Conservation (phyloP, 2,329 filamentous ascomycete species). For the Penicillium hordei region DNA sequence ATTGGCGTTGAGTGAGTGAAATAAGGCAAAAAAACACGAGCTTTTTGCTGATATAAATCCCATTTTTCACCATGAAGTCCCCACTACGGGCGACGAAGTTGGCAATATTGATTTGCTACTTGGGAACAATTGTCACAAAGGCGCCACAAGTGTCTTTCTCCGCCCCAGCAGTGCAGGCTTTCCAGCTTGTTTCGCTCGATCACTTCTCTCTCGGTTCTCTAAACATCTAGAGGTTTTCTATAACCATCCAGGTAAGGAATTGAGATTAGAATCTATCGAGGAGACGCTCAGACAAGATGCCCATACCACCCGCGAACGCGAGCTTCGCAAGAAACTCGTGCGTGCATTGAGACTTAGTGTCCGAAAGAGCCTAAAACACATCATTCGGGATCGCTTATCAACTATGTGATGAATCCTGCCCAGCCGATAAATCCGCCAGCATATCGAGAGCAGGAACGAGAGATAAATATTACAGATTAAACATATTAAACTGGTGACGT, state of each 20-base stretch:
- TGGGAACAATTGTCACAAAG: too few relatives aligned
- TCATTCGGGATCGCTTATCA: background rate
- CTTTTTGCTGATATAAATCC: background rate
- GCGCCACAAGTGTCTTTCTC: too few relatives aligned
- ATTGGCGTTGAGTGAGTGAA: background rate
- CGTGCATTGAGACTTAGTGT: background rate
- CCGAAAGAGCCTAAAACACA: background rate
- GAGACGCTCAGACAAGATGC: background rate
- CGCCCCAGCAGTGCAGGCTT: too few relatives aligned
- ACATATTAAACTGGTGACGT: background rate
- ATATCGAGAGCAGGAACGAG: background rate
- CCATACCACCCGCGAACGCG: background rate
- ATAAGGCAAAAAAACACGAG: background rate
- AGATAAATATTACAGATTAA: background rate
- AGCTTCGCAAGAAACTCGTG: background rate
- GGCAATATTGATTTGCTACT: too few relatives aligned
- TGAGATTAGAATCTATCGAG: background rate
- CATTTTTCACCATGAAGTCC: too few relatives aligned
- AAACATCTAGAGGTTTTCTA: background rate
- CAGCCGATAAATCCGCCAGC: background rate
- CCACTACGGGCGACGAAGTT: too few relatives aligned
- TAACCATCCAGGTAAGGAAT: background rate
- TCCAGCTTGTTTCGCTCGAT: too few relatives aligned
- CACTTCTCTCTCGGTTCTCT: background rate
- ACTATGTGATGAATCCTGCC: background rate